Evolutionary conservation across 225 moss, liverwort and hornwort genomes (phyloP).

Genomic region (Ulota crispa): DNA sequence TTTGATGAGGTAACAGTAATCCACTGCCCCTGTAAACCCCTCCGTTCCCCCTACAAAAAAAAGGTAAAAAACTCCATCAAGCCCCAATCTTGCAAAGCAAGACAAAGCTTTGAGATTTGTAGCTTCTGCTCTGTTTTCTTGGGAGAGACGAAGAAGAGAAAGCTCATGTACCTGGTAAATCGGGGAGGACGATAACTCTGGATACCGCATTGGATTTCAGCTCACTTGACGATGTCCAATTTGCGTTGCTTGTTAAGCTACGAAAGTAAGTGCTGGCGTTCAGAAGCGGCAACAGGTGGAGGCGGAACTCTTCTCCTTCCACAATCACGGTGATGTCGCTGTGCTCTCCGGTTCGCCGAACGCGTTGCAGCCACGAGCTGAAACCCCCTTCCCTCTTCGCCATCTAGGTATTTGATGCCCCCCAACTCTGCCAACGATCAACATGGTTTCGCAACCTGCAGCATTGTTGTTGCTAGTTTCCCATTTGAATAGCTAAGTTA

Average conservation of each 20-base stretch:
- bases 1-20: constrained; percentile 85
- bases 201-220: background rate
- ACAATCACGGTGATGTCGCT: constrained; percentile 79
- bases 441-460: constrained; percentile 16
- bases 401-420: constrained; percentile 32
- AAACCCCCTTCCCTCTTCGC: constrained; percentile 80
- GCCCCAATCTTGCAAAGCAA: background rate
- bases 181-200: constrained; percentile 50
- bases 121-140: background rate
- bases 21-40: constrained; percentile 74
- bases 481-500: background rate
- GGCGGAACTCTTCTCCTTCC: constrained; percentile 66
- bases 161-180: constrained; percentile 49
- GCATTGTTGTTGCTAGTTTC: constrained; percentile 23
- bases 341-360: constrained; percentile 81
- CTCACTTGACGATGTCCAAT: constrained; percentile 27
- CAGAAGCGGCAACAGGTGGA: constrained; percentile 79
- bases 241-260: constrained; percentile 38
- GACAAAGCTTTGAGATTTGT: background rate
- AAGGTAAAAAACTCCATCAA: background rate
- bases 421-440: constrained; percentile 4
- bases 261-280: constrained; percentile 88
- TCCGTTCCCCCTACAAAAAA: constrained; percentile 56
- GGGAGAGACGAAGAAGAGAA: background rate
- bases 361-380: constrained; percentile 83